Evolutionary conservation across 2,329 filamentous ascomycete genomes (phyloP), one percentile per base, ranked within the genome.

Genomic region (Talaromyces sp.): DNA sequence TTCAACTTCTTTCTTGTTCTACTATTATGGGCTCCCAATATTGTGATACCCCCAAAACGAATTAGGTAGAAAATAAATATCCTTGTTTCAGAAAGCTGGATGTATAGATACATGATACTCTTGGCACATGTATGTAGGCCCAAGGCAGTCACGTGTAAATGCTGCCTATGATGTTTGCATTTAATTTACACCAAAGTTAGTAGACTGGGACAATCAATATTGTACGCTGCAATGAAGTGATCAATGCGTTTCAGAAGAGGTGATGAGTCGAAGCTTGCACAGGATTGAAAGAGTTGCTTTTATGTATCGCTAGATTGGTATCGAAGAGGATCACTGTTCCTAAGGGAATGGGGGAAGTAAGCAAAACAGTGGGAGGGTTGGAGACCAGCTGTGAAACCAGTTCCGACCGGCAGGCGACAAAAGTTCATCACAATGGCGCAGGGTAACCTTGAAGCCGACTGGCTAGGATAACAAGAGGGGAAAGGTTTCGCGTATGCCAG

Each of bases 11-110:
- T 5, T 27, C 24, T 5, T 27, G 24, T 27, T 27, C 24, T 27
- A 27, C 5, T 27, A 9, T 27, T 27, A 47, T 20, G 45, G 16
- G 22, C 45, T 32, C 9, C 9, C 24, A 27, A 27, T 27, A 27
- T 40, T 22, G 45, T 39, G 45, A 47, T 40, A 40, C 35, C 45
- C 45, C 22, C 10, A 24, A 42, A 29, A 42, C 11, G 22, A 29
- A 42, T 16, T 9, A 27, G 24, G 24, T 27, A 27, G 4, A 27
- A n/a, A 42, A 36, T 20, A 8, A 9, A 39, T 39, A 11, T 41
- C 19, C 19, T 4, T 14, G 14, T 24, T 41, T 11, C 11, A 22
- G 36, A 22, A 4, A 5, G 7, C 13, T 11, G 17, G 4, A 27
- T 4, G 24, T 27, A 27, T 9, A 27, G 4, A 27, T 27, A 4